These are phyloP conservation scores for Madurella fahalii DNA, from an alignment of 2,329 filamentous ascomycete species.

Conservation along the genomic window DNA sequence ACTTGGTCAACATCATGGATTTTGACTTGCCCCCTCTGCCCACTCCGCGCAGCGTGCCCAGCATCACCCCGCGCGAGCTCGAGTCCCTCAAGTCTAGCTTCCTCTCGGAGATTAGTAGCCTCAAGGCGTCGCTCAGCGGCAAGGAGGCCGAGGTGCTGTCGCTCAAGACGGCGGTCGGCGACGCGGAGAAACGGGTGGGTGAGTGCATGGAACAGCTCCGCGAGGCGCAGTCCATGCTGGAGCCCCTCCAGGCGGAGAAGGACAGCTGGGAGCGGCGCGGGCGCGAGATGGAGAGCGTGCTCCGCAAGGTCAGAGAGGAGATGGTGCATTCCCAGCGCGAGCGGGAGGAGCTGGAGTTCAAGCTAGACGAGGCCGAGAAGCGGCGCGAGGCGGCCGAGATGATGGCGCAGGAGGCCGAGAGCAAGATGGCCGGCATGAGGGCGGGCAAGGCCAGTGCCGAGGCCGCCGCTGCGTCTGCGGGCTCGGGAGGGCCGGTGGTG, in stretches of 20 bases:
- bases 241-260: constrained; percentile 70
- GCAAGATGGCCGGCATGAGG: constrained; percentile 69
- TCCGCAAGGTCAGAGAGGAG: constrained; percentile 77
- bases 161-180: constrained; percentile 79
- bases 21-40: constrained; percentile 93
- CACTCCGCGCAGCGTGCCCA: constrained; percentile 86
- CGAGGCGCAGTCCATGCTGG: constrained; percentile 67
- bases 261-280: constrained; percentile 80
- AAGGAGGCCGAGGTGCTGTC: constrained; percentile 89
- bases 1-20: constrained; percentile 68
- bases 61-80: constrained; percentile 84
- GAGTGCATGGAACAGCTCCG: constrained; percentile 79
- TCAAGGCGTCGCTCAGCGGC: constrained; percentile 85
- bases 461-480: constrained; percentile 23
- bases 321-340: constrained; percentile 75
- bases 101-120: constrained; percentile 87
- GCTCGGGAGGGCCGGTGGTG: constrained; percentile 31
- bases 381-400: constrained; percentile 69
- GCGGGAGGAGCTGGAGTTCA: constrained; percentile 70
- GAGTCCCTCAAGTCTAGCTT: constrained; percentile 89
- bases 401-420: constrained; percentile 71
- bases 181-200: constrained; percentile 88
- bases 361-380: constrained; percentile 73
- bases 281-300: constrained; percentile 77
- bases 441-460: constrained; percentile 52